Evolutionary conservation across 306 rosid species (phyloP), one percentile per base, ranked within the genome.

Genomic region (Fragaria ananassa): DNA sequence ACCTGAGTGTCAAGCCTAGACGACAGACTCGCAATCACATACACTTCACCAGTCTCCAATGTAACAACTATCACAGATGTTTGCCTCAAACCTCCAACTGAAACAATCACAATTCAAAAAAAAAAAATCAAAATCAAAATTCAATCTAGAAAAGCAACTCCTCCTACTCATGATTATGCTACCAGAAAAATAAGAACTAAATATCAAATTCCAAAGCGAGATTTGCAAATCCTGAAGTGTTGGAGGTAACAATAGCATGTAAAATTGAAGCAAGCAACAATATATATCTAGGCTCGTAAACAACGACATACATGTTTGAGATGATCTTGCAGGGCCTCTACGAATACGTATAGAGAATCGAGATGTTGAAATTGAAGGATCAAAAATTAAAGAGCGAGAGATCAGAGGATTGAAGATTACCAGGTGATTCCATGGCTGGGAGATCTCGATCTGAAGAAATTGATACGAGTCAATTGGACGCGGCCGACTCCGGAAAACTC

Each of bases 1-100:
- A 92, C 88, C 81, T 92, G 97, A 76, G 98, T 89, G 66, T 92
- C 93, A 53, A 80, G 74, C 71, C 87, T 83, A 35, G 89, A 82
- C 49, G 88, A 75, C 67, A 96, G 78, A 77, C 97, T 91, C 4
- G 58, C 90, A 63, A 89, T 83, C 8, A 96, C 86, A 76, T 81
- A 89, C 3, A 91, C 90, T 78, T 96, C 99, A 66, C 91, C 94
- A 72, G 89, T 84, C 37, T 96, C 97, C 60, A 96, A 87, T 27
- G 97, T 89, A 42, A 86, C 91, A 56, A 89, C 93, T 31, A 89
- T 42, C 21, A 96, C 84, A 42, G 99, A 92, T 37, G 98, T 86
- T 31, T 88, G 93, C 76, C 88, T 88, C 64, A 68, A 27, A 77
- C 81, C 76, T 71, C 73, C 83, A 57, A 50, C 81, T 76, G 74